These are phyloP conservation scores for Limnanthes douglasii DNA, from an alignment of 345 rosid genomes.

Conservation along the genomic window DNA sequence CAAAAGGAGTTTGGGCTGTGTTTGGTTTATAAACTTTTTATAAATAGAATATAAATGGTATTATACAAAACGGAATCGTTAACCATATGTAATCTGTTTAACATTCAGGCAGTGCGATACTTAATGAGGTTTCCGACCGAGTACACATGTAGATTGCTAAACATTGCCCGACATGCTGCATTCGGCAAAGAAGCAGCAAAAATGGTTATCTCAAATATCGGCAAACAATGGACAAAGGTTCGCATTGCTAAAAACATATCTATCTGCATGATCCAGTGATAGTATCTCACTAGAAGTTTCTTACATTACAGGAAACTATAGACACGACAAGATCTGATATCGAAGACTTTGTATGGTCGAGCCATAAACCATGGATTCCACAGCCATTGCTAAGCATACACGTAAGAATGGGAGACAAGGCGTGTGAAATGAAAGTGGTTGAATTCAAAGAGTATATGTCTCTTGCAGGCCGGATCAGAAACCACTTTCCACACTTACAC, in stretches of 20 bases:
- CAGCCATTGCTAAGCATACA: constrained; percentile 89
- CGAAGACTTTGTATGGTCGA: constrained; percentile 66
- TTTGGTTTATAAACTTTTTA: no score
- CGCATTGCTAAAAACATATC: not conserved
- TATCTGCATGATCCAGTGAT: not conserved
- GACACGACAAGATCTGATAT: constrained; percentile 31
- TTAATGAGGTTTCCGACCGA: constrained; percentile 73
- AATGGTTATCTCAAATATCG: constrained; percentile 34
- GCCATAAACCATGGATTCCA: constrained; percentile 74
- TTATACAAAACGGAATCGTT: no score
- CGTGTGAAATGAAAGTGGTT: constrained; percentile 80
- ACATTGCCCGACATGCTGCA: constrained; percentile 60
- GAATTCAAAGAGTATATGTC: constrained; percentile 55
- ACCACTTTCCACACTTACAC: constrained; percentile 48
- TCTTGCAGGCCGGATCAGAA: constrained; percentile 46
- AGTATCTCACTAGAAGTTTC: not conserved
- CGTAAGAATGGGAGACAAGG: constrained; percentile 99
- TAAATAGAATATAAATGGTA: no score
- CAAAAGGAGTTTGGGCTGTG: no score
- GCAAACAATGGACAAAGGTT: constrained; percentile 46
- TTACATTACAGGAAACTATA: constrained; percentile 12
- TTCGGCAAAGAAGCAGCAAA: constrained; percentile 74
- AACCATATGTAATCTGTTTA: not conserved
- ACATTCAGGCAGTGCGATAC: constrained; percentile 74
- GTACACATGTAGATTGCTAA: constrained; percentile 73